Percentiles rank a stretch among this genome's conserved stretches.
These are phyloP conservation scores for Periglandula ipomoeae DNA, from an alignment of 2,329 filamentous ascomycete species.

Conservation along the genomic window DNA sequence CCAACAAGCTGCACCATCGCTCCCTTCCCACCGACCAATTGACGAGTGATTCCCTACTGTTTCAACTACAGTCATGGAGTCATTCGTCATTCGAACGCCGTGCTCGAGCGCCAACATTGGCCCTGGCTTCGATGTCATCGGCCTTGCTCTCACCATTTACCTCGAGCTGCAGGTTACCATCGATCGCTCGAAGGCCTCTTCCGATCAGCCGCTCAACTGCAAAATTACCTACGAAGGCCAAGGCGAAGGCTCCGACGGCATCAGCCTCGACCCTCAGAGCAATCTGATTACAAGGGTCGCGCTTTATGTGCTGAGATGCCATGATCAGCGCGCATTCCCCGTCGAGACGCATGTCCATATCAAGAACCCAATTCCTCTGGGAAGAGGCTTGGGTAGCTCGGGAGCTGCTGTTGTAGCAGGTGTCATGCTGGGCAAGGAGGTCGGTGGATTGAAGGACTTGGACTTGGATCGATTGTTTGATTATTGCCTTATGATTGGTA, in stretches of 20 bases:
- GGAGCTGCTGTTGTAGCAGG: conserved; percentile 93
- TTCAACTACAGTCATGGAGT: conserved; percentile 37
- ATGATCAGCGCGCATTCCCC: conserved; percentile 78
- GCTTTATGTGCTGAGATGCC: conserved; percentile 88
- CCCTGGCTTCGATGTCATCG: conserved; percentile 95
- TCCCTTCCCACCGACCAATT: not conserved
- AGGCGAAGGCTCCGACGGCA: conserved; percentile 59
- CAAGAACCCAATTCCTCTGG: conserved; percentile 88
- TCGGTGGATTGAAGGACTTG: conserved; percentile 66
- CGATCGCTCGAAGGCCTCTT: conserved; percentile 44
- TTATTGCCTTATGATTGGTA: conserved; percentile 94
- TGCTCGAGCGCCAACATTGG: conserved; percentile 97
- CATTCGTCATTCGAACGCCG: conserved; percentile 68
- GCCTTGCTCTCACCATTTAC: conserved; percentile 86
- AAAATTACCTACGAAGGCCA: conserved; percentile 83
- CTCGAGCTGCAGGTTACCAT: conserved; percentile 81
- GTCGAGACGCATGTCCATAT: conserved; percentile 85
- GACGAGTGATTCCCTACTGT: conserved; percentile 14
- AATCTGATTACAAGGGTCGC: conserved; percentile 94
- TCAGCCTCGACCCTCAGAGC: conserved; percentile 72
- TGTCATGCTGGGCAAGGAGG: conserved; percentile 85
- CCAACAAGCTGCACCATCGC: not conserved
- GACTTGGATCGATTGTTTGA: conserved; percentile 79
- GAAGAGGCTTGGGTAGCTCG: conserved; percentile 87
- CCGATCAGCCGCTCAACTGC: conserved; percentile 68